Base-by-base conservation (phyloP, 2,329 filamentous ascomycete species). In the Pseudogymnoascus sp. region DNA sequence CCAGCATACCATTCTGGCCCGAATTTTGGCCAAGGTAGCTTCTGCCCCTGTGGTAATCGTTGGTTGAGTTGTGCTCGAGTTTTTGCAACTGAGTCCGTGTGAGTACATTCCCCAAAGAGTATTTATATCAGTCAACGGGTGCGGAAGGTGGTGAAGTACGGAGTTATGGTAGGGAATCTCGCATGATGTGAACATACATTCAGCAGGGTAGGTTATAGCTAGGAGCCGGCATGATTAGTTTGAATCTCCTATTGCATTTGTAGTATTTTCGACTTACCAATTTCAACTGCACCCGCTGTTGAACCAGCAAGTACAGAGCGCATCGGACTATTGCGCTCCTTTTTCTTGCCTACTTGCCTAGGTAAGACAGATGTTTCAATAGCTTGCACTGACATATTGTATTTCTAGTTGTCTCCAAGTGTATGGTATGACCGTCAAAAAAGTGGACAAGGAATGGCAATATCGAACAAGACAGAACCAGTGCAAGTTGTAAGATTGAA, bases 1-100 rank as follows among this genome's bases (percentile, higher is more conserved):
- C 95, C 95, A 11, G 95, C 93, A 76, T 99, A 99, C 95, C 95
- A 99, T 76, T 96, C 91, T 70, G 78, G 81, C 59, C 95, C 95
- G 72, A 98, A 98, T 8, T 91, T 90, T 43, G 95, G 95, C 90
- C 91, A 97, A 62, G 93, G 92, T 31, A 97, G 83, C 79, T 96
- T 97, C 80, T 96, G 82, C 56, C 88, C 89, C 62, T 89, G 87
- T 60, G 89, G 82, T 71, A 98, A 81, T 70, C 87, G 86, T 69
- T 89, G 86, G 76, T 99, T 98, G 72, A 99, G 87, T 77, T 98
- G 95, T 62, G 90, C 90, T 70, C 93, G 84, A 62, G 95, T 98
- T 80, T 98, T 98, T 71, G 93, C 93, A 79, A 98, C 70, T 73
- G 61, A 53, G 24, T 24, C 16, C n/a, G 16, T 53, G 16, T 33